Evolutionary conservation across 768 basidiomycete species (phyloP), one percentile per base, ranked within the genome.

Genomic region (Suillus subalutaceus): DNA sequence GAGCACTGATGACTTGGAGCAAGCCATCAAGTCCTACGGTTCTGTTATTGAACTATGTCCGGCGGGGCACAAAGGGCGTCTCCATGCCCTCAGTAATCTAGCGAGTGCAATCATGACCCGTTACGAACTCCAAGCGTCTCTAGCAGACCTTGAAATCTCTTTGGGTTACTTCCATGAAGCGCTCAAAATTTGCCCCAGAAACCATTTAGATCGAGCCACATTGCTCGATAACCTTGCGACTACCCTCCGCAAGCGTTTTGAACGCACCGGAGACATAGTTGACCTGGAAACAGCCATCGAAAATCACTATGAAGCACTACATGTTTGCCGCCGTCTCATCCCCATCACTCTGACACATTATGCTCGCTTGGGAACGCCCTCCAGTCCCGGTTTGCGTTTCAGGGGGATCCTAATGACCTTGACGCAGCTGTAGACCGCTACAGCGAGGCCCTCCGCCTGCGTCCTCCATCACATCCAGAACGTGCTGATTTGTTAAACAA

Each of bases 41-140:
- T 35, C 20, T 37, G 55, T 56, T 13, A 13, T 56, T 56, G 55
- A 37, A n/a, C 35, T 56, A 37, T 56, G 55, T 37, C 55, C 20
- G n/a, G 12, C 20, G 20, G 55, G 35, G 6, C 32, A 56, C 20
- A 35, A 37, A 56, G 35, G 55, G 35, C 55, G 20, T 15, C 35
- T 56, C 12, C 60, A 4, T 37, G 55, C 55, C 35, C 55, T 56
- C 6, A 56, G 55, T 37, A 76, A 74, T 63, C 76, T 76, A 38
- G 76, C 74, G 55, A 75, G 75, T 48, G 74, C 75, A 32, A 57
- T 77, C 53, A 64, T 77, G 23, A 74, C 71, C 46, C 75, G 76
- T 37, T 75, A 70, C 67, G 75, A 74, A 59, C 10, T 72, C 6
- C 58, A 66, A 61, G 66, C 63, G 7, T 48, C 73, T 9, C 65